phyloP scores from a whole-genome alignment of 805 yeast species.

The Candida dajiaensis region DNA sequence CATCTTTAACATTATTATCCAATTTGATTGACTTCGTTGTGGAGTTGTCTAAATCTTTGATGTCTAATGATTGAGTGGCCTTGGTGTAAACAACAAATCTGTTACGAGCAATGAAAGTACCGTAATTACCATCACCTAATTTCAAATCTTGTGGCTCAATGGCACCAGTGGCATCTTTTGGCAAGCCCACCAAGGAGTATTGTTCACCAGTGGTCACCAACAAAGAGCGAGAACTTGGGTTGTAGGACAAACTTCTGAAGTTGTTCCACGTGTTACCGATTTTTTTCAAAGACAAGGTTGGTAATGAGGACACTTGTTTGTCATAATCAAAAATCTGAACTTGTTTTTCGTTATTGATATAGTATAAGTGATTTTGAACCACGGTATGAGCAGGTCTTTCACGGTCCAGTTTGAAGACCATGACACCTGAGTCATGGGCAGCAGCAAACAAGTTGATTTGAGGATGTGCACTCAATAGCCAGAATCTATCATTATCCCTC shows the following conservation, averaged over 20 bases:
- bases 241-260: conserved; percentile 78
- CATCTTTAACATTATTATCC: conserved; percentile 62
- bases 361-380: conserved; percentile 68
- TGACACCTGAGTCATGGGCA: conserved; percentile 94
- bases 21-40: conserved; percentile 76
- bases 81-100: conserved; percentile 80
- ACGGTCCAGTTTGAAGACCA: conserved; percentile 95
- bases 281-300: conserved; percentile 77
- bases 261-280: conserved; percentile 84
- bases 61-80: conserved; percentile 59
- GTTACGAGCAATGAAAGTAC: conserved; percentile 90
- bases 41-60: conserved; percentile 76
- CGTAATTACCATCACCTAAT: conserved; percentile 78
- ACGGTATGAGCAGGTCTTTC: conserved; percentile 90
- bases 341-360: conserved; percentile 78
- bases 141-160: conserved; percentile 80
- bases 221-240: conserved; percentile 86
- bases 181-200: conserved; percentile 72
- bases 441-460: conserved; percentile 88
- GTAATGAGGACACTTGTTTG: conserved; percentile 59
- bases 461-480: conserved; percentile 90
- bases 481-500: conserved; percentile 90
- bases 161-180: conserved; percentile 89
- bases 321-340: conserved; percentile 73
- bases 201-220: conserved; percentile 73